These are phyloP conservation scores for Rhizopus arrhizus DNA, from an alignment of 371 early-diverging fungal species.

Conservation along the genomic window DNA sequence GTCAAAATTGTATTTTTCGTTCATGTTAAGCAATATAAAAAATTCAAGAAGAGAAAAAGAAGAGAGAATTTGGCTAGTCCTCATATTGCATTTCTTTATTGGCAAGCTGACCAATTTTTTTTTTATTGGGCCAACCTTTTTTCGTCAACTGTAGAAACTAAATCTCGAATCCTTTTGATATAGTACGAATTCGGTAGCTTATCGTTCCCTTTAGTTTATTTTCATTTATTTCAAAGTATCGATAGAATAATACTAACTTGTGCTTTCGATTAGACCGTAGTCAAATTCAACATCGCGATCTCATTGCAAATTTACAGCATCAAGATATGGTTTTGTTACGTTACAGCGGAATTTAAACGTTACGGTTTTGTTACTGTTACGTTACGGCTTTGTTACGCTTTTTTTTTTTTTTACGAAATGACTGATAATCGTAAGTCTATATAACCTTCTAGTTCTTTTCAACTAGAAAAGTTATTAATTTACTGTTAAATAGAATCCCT, in stretches of 20 bases:
- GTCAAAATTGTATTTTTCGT: slow-evolving; percentile 16
- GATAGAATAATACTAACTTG: no score
- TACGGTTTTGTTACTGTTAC: slow-evolving; percentile 9
- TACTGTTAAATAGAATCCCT: slow-evolving; percentile 16
- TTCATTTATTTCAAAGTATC: no score
- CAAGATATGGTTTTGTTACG: no score
- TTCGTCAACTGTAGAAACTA: no score
- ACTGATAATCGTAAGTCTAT: slow-evolving; percentile 15
- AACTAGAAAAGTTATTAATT: slow-evolving; percentile 16
- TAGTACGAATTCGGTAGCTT: no score
- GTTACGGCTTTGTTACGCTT: slow-evolving; percentile 16
- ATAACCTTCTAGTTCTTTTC: slow-evolving; percentile 15
- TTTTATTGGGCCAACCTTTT: no score
- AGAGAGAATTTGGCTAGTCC: neutral
- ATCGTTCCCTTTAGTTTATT: no score
- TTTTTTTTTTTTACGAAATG: neutral
- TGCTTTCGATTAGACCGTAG: no score
- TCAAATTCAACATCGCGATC: no score
- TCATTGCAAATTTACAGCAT: no score
- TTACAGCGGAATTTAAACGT: no score
- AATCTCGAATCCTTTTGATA: no score
- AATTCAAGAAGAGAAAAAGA: slow-evolving; percentile 6
- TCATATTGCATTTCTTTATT: slow-evolving; percentile 8
- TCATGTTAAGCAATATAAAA: slow-evolving; percentile 17
- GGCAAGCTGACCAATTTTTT: neutral